Base-by-base conservation (phyloP, 495 filamentous ascomycete species). In the Podospora fimiseda region DNA sequence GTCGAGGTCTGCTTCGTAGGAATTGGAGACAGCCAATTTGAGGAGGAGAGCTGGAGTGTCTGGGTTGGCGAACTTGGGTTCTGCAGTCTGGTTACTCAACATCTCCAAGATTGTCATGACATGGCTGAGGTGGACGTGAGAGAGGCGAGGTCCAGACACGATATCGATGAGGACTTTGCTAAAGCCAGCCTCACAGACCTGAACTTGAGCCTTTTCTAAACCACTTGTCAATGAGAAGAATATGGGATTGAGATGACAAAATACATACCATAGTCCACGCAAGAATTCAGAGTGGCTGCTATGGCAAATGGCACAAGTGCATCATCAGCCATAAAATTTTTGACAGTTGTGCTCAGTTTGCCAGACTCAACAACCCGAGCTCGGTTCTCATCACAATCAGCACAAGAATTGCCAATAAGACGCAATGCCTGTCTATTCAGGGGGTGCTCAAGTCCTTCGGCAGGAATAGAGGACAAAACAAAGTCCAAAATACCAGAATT, bases 381-480 rank as follows among this genome's bases (percentile, higher is more conserved):
- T 47, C 88, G 70, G 60, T 91, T 91, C 55, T 81, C 81, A 67
- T 92, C 81, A 50, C 81, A 85, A 61, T 92, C 88, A 41, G 88
- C 88, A 66, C 87, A 90, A n/a, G 81, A 82, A 66, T 92, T 92
- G 2, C 86, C 88, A 60, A 90, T 72, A 20, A 92, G 56, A 14
- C 87, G 80, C 24, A 93, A 69, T 22, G 79, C 74, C 57, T 88
- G 82, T 18, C 70, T 64, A 30, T 65, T 62, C 5, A 80, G 62
- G 6, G 59, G 40, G 13, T 56, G 56, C 1, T 60, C 55, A 8
- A 73, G 27, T 1, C 65, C 64, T 15, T 69, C 58, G 0, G 61
- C 69, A 9, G 77, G 65, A 40, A 87, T 57, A 4, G 84, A 56
- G 15, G 72, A 60, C 9, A 89, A 70, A 57, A 88, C 86, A 53